A percentile compares a stretch with the other conserved stretches of the same genome.
phyloP scores from a whole-genome alignment of 108 stramenopile genomes.

The Nannochloropsis oceanica region DNA sequence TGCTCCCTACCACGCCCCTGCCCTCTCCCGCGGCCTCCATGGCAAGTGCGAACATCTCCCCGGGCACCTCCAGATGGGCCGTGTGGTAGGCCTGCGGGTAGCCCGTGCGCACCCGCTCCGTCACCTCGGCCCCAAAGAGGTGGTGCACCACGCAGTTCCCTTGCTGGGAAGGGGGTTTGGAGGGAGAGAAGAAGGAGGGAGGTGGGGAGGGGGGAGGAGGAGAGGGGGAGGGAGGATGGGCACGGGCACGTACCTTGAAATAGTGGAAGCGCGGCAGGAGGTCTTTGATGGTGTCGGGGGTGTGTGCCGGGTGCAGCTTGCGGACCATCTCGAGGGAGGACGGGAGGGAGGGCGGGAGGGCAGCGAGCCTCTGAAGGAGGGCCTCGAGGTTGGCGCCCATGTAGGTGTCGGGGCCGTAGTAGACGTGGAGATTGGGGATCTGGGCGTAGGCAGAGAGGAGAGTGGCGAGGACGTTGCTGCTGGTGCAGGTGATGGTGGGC shows the following conservation, averaged over 20 bases:
- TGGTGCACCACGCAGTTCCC: constrained; percentile 92
- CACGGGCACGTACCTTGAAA: background rate
- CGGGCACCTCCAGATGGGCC: constrained; percentile 88
- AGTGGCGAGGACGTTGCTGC: constrained; percentile 68
- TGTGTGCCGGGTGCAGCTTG: constrained; percentile 20
- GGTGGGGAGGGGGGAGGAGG: constrained; percentile 36
- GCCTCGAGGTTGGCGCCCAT: constrained; percentile 77
- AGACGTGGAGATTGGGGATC: constrained; percentile 37
- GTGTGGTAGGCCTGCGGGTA: constrained; percentile 69
- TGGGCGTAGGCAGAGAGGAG: constrained; percentile 72
- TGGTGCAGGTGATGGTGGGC: constrained; percentile 90
- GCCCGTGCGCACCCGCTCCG: constrained; percentile 17
- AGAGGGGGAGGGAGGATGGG: no score
- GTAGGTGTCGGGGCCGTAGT: constrained; percentile 89
- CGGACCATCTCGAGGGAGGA: constrained; percentile 11
- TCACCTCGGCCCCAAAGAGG: constrained; percentile 60
- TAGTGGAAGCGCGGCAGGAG: constrained; percentile 6
- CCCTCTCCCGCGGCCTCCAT: constrained; percentile 52
- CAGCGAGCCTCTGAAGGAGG: constrained; percentile 37
- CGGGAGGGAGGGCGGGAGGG: background rate
- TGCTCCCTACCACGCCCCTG: constrained; percentile 70
- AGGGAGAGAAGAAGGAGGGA: background rate
- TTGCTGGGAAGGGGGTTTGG: background rate
- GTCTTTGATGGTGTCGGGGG: background rate
- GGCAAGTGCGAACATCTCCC: constrained; percentile 91